Conservation (phyloP, 805 yeast genomes). For the Dipodascus geniculatus region DNA sequence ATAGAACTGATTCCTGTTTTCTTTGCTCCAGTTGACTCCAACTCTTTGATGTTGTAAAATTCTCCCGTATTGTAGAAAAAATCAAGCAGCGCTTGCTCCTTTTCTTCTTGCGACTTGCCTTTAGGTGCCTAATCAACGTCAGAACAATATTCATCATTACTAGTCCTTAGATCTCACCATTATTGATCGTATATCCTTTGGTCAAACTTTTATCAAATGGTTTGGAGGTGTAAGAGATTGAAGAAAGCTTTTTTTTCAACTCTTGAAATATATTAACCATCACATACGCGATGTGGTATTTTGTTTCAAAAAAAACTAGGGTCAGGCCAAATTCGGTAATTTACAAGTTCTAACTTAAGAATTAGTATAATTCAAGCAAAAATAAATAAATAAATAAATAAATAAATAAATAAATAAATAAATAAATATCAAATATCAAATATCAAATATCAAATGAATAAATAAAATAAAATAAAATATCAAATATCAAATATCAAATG, state of each 20-base stretch:
- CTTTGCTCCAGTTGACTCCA: constrained; percentile 37
- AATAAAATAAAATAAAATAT: too few relatives aligned
- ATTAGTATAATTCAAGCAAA: too few relatives aligned
- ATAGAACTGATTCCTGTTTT: constrained; percentile 39
- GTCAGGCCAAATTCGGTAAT: background rate
- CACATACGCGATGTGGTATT: background rate
- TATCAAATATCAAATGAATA: too few relatives aligned
- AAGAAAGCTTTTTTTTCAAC: too few relatives aligned
- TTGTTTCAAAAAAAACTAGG: background rate
- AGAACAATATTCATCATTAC: background rate
- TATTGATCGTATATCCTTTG: too few relatives aligned
- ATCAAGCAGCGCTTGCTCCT: background rate
- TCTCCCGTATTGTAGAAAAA: background rate
- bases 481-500: too few relatives aligned
- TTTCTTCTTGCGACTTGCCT: constrained; percentile 1
- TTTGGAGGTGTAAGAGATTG: background rate
- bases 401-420: too few relatives aligned
- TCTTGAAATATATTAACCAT: background rate
- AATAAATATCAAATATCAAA: too few relatives aligned
- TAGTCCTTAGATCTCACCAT: too few relatives aligned
- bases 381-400: too few relatives aligned
- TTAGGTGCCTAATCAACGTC: background rate
- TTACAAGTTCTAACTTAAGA: background rate
- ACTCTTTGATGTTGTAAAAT: constrained; percentile 31
- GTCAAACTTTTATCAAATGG: too few relatives aligned